Percentiles rank a stretch among this genome's conserved stretches.
phyloP scores from a whole-genome alignment of 2,329 filamentous ascomycete species.

The Teratosphaeria nubilosa region DNA sequence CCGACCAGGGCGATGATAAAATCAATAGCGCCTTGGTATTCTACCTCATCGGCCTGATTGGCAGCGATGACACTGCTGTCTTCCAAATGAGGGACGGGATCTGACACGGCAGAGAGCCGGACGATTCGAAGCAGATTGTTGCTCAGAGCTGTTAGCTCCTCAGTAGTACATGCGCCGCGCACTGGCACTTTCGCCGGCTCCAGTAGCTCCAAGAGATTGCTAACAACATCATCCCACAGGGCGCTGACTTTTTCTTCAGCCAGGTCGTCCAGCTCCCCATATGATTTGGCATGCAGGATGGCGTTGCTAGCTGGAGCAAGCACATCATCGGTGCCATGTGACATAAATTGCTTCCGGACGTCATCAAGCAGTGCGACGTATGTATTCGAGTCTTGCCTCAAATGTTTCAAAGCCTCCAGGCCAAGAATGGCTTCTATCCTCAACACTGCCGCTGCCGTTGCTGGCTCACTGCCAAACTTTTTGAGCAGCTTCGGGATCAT shows the following conservation, averaged over 20 bases:
- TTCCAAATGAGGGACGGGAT: constrained; percentile 68
- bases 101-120: constrained; percentile 37
- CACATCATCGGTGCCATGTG: constrained; percentile 80
- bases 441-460: constrained; percentile 75
- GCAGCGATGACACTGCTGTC: constrained; percentile 34
- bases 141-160: constrained; percentile 21
- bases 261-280: constrained; percentile 79
- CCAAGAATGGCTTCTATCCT: constrained; percentile 79
- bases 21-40: constrained; percentile 44
- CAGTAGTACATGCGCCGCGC: constrained; percentile 54
- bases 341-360: constrained; percentile 84
- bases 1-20: constrained; percentile 63
- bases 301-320: constrained; percentile 74
- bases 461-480: constrained; percentile 84
- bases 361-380: constrained; percentile 79
- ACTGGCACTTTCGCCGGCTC: constrained; percentile 60
- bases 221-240: constrained; percentile 77
- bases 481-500: constrained; percentile 78
- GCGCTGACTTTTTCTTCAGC: constrained; percentile 69
- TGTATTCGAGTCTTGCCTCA: constrained; percentile 73
- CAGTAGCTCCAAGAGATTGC: constrained; percentile 57
- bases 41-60: constrained; percentile 5
- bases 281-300: constrained; percentile 73
- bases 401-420: constrained; percentile 75
- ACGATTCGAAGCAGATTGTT: constrained; percentile 24